These are phyloP conservation scores for Puccinia triticina DNA, from an alignment of 1,284 basidiomycete species.

Conservation along the genomic window DNA sequence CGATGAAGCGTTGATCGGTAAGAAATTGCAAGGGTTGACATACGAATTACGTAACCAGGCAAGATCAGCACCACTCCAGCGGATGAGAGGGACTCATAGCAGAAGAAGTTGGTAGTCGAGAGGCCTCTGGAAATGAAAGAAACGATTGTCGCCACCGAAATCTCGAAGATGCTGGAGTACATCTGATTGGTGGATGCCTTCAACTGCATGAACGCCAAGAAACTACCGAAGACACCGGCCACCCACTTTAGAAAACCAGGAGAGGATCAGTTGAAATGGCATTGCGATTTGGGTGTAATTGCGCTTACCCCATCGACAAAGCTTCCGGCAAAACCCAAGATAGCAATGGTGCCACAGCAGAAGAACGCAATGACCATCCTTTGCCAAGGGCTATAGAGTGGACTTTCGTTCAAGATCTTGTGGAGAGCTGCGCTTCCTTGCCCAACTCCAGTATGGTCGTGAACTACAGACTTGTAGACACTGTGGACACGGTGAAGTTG, in stretches of 20 bases:
- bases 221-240: conserved; percentile 71
- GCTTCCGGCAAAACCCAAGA: conserved; percentile 78
- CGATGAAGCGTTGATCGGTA: conserved; percentile 60
- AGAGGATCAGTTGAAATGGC: neutral
- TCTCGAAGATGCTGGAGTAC: conserved; percentile 86
- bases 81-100: conserved; percentile 66
- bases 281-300: neutral
- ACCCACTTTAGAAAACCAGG: conserved; percentile 64
- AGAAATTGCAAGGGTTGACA: conserved; percentile 58
- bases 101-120: conserved; percentile 74
- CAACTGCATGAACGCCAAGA: conserved; percentile 75
- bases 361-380: conserved; percentile 74
- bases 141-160: conserved; percentile 77
- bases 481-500: conserved; percentile 66
- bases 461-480: conserved; percentile 76
- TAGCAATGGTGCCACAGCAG: conserved; percentile 73
- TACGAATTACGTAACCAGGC: conserved; percentile 74
- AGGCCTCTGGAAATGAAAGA: conserved; percentile 76
- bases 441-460: conserved; percentile 71
- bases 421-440: conserved; percentile 70
- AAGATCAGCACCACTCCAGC: conserved; percentile 61
- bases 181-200: conserved; percentile 76
- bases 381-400: conserved; percentile 63
- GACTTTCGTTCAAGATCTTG: conserved; percentile 66
- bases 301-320: conserved; percentile 69